Base-by-base conservation (phyloP, 2,329 filamentous ascomycete species). In the Microdochium bolleyi region DNA sequence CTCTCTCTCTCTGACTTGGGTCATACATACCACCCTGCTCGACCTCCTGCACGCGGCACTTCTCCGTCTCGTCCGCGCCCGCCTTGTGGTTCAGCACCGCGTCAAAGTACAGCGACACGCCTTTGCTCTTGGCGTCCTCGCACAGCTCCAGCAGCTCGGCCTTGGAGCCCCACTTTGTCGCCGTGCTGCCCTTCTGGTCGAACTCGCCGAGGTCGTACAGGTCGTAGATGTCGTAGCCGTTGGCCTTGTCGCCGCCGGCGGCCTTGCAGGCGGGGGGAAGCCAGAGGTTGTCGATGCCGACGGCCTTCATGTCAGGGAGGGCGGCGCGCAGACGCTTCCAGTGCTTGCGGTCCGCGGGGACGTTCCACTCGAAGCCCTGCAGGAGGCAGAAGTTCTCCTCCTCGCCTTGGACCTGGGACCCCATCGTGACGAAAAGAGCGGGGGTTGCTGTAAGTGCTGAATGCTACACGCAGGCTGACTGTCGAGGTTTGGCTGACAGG, bases 311-410 rank as follows among this genome's bases (percentile, higher is more conserved):
- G 2, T 70, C 68, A 0, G 79, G 75, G 1, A 86, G 61, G 7
- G 73, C 73, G 19, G 70, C 67, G 14, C 69, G 67, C 1, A 88
- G 75, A 9, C 83, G 78, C 34, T 72, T 68, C 78, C 82, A 88
- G 66, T 88, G 84, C 49, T 73, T 68, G 51, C 77, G 67, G 57
- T 84, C 78, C 46, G 77, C 76, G 2, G 83, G 82, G 3, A 82
- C 75, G 62, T 89, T 83, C 86, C 86, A 89, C 70, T 89, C 86
- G 63, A 88, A 89, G 13, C 75, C 81, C 66, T 89, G 84, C 58
- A 89, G 48, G 10, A 49, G 41, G 41, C 41, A 46, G 41, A 46
- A 46, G 41, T 46, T 46, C 5, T 46, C 41, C 22, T 46, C 41
- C 5, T 46, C 16, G 7, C 7, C 9, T 16, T 11, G n/a, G 34